Base-by-base conservation (phyloP, 2,329 filamentous ascomycete genomes). In the Calonectria hongkongensis region DNA sequence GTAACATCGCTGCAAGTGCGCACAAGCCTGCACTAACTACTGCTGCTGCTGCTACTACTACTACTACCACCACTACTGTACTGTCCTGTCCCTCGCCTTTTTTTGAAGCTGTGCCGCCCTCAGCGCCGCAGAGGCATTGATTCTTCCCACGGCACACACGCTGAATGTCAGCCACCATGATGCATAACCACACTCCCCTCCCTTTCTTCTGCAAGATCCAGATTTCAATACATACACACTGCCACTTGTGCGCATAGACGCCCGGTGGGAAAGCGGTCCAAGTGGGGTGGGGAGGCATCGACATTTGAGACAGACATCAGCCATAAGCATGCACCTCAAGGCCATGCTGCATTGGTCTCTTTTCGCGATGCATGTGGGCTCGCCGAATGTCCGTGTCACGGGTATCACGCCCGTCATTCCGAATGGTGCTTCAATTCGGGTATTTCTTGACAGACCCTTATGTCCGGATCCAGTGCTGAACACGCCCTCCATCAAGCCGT, bases 171-270 rank as follows among this genome's bases (percentile, higher is more conserved):
- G 51, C 51, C 51, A 58, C 51, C 51, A 58, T 39, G 51, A 58
- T 39, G 51, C 30, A 39, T 33, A 27, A 36, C 18, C 30, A 36
- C 18, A 16, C 28, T n/a, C 47, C 47, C 9, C 13, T 54, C 54
- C 21, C 21, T 33, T 25, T 58, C 50, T 18, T 30, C 36, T 62
- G 58, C 39, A 45, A 21, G 58, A 43, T 43, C 28, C 58, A 62
- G 43, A 28, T 25, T 27, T 27, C 58, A 27, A 62, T 62, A 45
- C 58, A 45, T 43, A 43, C 58, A 62, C 58, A 62, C 58, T 39
- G 43, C 33, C 36, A 18, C 2, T 48, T 54, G 72, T 75, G 60
- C 68, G 68, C 54, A 30, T 70, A 74, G 21, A 54, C 70, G 73
- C 70, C 39, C 30, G 27, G 48, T 9, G 9, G 45, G 12, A 25